A percentile compares a stretch with the other conserved stretches of the same genome.
Conservation (phyloP, 2,329 filamentous ascomycete genomes). For the Capronia epimyces region DNA sequence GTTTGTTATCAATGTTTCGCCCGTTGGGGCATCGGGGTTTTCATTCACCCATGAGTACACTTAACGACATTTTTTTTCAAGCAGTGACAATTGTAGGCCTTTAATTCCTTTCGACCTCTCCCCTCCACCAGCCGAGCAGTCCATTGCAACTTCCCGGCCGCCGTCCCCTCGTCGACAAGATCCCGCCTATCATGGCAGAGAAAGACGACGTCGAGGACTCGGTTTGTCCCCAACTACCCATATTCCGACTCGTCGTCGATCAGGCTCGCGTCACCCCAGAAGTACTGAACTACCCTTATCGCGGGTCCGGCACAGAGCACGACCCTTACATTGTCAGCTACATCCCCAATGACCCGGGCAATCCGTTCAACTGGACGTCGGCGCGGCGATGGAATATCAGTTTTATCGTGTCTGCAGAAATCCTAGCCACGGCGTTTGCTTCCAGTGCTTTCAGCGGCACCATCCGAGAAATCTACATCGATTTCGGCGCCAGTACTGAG, state of each 20-base stretch:
- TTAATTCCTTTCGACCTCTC: too few relatives aligned
- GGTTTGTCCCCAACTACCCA: constrained; percentile 22
- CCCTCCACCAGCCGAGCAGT: too few relatives aligned
- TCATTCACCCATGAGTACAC: too few relatives aligned
- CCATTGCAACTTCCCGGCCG: too few relatives aligned
- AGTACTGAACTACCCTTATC: constrained; percentile 53
- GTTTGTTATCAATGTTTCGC: too few relatives aligned
- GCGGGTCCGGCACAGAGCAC: constrained; percentile 58
- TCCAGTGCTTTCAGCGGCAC: constrained; percentile 57
- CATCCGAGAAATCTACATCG: constrained; percentile 46
- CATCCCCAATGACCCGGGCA: constrained; percentile 60
- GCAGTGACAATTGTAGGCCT: too few relatives aligned
- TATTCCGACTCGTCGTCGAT: constrained; percentile 53
- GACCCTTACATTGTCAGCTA: constrained; percentile 66
- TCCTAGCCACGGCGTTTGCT: constrained; percentile 63
- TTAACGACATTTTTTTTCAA: too few relatives aligned
- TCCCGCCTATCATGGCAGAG: constrained; percentile 11
- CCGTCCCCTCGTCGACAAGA: neutral
- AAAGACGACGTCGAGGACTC: constrained; percentile 15
- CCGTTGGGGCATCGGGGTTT: too few relatives aligned
- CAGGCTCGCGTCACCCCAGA: constrained; percentile 54
- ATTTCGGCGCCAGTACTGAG: constrained; percentile 45
- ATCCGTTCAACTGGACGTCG: constrained; percentile 57
- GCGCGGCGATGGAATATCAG: constrained; percentile 63
- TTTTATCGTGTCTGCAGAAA: constrained; percentile 58